These are phyloP conservation scores for Fusarium sp. DNA, from an alignment of 2,329 filamentous ascomycete genomes.

Conservation along the genomic window DNA sequence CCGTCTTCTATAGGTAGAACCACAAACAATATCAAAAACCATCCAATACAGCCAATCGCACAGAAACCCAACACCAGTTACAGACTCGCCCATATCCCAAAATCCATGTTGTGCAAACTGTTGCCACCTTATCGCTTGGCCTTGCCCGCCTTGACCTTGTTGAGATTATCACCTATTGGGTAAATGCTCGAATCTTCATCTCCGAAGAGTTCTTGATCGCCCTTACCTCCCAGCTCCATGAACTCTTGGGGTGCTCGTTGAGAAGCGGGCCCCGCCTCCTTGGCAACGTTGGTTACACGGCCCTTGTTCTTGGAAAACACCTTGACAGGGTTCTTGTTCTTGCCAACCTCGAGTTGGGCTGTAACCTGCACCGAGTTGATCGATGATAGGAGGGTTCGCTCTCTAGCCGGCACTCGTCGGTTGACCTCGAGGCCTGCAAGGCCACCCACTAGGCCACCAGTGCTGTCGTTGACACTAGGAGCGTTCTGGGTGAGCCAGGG, in stretches of 20 bases:
- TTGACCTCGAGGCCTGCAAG: constrained; percentile 86
- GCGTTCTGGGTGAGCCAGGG: constrained; percentile 82
- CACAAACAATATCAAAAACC: constrained; percentile 2
- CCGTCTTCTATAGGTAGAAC: constrained; percentile 31
- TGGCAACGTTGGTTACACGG: constrained; percentile 52
- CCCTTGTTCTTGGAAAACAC: constrained; percentile 78
- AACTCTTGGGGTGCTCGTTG: constrained; percentile 80
- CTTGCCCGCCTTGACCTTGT: constrained; percentile 48
- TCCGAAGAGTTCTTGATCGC: constrained; percentile 82
- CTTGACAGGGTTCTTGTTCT: constrained; percentile 73
- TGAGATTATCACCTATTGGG: constrained; percentile 48
- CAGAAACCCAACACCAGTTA: constrained; percentile 18
- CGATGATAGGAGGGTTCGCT: constrained; percentile 86
- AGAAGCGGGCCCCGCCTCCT: constrained; percentile 76
- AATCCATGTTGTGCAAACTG: constrained; percentile 1
- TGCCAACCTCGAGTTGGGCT: constrained; percentile 65
- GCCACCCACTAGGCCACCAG: constrained; percentile 90
- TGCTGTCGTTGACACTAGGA: constrained; percentile 82
- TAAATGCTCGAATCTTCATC: constrained; percentile 69
- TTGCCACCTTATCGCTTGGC: constrained; percentile 26
- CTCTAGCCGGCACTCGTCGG: constrained; percentile 81
- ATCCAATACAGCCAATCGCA: not conserved
- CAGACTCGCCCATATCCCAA: not conserved
- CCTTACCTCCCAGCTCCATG: constrained; percentile 85
- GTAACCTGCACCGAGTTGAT: constrained; percentile 78